These are phyloP conservation scores for Pyracantha coccinea DNA, from an alignment of 331 rosid genomes.

Conservation along the genomic window DNA sequence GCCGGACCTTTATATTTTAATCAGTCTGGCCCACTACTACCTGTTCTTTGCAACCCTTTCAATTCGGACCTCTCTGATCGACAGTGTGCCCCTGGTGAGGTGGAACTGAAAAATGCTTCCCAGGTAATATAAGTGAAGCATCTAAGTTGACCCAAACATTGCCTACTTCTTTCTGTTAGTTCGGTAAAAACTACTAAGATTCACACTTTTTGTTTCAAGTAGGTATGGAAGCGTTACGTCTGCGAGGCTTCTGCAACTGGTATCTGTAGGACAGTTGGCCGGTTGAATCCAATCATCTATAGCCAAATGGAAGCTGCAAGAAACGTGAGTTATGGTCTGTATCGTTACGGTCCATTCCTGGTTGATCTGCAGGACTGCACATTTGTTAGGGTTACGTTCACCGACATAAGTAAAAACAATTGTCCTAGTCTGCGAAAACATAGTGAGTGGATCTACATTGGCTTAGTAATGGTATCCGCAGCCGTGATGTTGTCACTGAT, in stretches of 20 bases:
- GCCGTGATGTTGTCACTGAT: conserved; percentile 36
- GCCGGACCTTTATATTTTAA: conserved; percentile 20
- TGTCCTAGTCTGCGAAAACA: conserved; percentile 30
- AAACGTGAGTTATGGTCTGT: conserved; percentile 23
- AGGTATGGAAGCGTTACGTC: conserved; percentile 35
- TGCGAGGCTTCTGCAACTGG: conserved; percentile 30
- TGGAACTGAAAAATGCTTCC: conserved; percentile 22
- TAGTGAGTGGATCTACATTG: conserved; percentile 16
- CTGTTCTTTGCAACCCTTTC: conserved; percentile 44
- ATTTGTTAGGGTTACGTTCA: conserved; percentile 34
- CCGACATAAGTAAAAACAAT: conserved; percentile 8
- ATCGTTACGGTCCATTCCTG: conserved; percentile 35
- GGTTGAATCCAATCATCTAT: conserved; percentile 40
- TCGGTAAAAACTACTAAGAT: neutral
- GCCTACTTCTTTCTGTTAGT: neutral
- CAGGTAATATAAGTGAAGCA: conserved; percentile 19
- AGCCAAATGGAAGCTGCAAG: conserved; percentile 26
- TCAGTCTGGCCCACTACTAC: conserved; percentile 58
- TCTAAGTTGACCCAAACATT: neutral
- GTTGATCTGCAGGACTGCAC: conserved; percentile 39
- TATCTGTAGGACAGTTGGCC: conserved; percentile 35
- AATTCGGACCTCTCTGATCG: conserved; percentile 26
- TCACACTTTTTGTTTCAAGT: neutral
- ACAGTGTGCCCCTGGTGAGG: conserved; percentile 26
- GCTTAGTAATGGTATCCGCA: conserved; percentile 26